A percentile compares a stretch with the other conserved stretches of the same genome.
These are phyloP conservation scores for Gremmenia infestans DNA, from an alignment of 2,329 filamentous ascomycete genomes.

Conservation along the genomic window DNA sequence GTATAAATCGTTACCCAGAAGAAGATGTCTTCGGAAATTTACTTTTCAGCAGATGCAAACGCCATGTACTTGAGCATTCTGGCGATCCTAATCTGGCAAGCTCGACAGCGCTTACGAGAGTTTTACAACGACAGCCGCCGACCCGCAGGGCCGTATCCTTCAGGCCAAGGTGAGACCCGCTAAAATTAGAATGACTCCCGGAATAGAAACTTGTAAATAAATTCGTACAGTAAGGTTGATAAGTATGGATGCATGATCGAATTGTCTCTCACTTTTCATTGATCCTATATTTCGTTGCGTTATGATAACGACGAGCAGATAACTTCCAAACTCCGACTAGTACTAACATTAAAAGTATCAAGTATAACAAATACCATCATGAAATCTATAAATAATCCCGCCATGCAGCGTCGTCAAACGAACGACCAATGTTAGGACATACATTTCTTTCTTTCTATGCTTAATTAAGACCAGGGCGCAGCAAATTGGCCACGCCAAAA, in stretches of 20 bases:
- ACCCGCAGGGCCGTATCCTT: not conserved
- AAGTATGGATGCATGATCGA: too few relatives aligned
- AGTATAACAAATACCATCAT: too few relatives aligned
- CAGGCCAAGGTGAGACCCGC: not conserved
- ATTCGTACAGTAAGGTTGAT: not conserved
- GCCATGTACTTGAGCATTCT: not conserved
- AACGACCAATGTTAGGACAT: not conserved
- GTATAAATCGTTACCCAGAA: too few relatives aligned
- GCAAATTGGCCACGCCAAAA: not conserved
- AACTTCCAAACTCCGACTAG: too few relatives aligned
- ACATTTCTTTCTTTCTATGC: too few relatives aligned
- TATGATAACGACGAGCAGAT: too few relatives aligned
- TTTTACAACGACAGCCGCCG: not conserved
- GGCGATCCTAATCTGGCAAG: not conserved
- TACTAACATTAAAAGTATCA: too few relatives aligned
- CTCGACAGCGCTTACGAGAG: not conserved
- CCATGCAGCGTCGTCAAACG: not conserved
- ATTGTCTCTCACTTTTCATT: too few relatives aligned
- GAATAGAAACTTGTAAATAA: not conserved
- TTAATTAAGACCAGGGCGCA: not conserved
- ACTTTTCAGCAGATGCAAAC: not conserved
- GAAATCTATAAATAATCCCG: not conserved
- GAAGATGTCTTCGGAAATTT: not conserved
- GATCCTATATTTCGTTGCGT: too few relatives aligned
- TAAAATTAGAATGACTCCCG: not conserved